Evolutionary conservation across 441 rosid genomes (phyloP), one percentile per base, ranked within the genome.

Genomic region (Euphorbia schlechtendalii): DNA sequence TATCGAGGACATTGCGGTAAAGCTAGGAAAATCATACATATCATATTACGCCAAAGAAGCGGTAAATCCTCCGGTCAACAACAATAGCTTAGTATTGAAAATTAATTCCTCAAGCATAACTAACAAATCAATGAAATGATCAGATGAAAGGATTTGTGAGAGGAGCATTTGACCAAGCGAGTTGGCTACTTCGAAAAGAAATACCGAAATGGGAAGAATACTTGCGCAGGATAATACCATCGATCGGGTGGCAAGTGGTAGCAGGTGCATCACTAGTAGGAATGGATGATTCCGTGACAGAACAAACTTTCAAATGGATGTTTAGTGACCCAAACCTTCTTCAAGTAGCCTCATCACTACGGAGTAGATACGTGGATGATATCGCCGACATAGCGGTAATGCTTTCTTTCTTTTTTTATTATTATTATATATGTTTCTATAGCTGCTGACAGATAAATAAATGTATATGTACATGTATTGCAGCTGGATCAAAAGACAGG

Each of bases 401-500:
- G 40, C 9, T 36, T 36, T 4, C 40, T n/a, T n/a, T n/a, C n/a
- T n/a, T n/a, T n/a, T n/a, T n/a, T n/a, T n/a, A n/a, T n/a, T n/a
- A n/a, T n/a, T n/a, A n/a, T n/a, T n/a, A n/a, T n/a, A n/a, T n/a
- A n/a, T n/a, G n/a, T n/a, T n/a, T n/a, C n/a, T n/a, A n/a, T n/a
- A n/a, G n/a, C n/a, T n/a, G n/a, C n/a, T n/a, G n/a, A n/a, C n/a
- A n/a, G n/a, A n/a, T n/a, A n/a, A n/a, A n/a, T n/a, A n/a, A n/a
- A 36, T 36, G 40, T 9, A 36, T 36, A 36, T 36, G 40, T 40
- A 3, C 1, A 40, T 40, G 4, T 3, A 40, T 40, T 40, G 17
- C 43, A 77, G 82, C 54, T 65, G 20, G 82, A 78, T 48, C 78
- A 72, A 65, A 41, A 69, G 60, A 71, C 73, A 45, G 72, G 59